A percentile compares a stretch with the other conserved stretches of the same genome.
phyloP scores from a whole-genome alignment of 805 yeast species.

The Phaffomyces antillensis region DNA sequence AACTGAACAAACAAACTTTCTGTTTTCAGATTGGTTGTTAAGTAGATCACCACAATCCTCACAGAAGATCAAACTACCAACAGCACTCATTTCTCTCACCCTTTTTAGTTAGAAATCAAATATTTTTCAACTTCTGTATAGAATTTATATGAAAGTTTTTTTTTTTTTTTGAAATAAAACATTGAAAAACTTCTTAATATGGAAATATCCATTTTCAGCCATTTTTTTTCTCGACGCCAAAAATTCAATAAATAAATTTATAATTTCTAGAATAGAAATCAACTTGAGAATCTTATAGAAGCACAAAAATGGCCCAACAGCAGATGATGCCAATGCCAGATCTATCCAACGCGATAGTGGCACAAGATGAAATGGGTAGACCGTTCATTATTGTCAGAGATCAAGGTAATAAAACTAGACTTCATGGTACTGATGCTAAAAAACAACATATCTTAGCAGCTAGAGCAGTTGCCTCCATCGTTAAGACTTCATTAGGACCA shows the following conservation, averaged over 20 bases:
- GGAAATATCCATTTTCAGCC: neutral
- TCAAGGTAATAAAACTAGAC: conserved; percentile 54
- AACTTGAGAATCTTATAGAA: neutral
- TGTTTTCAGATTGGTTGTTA: conserved; percentile 50
- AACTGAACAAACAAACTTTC: conserved; percentile 49
- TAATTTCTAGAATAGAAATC: neutral
- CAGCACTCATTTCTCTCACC: conserved; percentile 65
- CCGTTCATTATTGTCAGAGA: conserved; percentile 97
- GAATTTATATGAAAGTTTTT: conserved; percentile 5
- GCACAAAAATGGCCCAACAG: conserved; percentile 25
- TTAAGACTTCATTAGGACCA: conserved; percentile 92
- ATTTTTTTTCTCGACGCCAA: conserved; percentile 8
- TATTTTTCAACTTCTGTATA: no score
- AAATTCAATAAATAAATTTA: neutral
- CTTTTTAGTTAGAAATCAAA: neutral
- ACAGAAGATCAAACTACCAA: conserved; percentile 93
- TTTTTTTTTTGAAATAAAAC: neutral
- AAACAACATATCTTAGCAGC: conserved; percentile 92
- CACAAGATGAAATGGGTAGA: conserved; percentile 98
- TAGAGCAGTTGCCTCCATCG: conserved; percentile 85
- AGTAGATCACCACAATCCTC: conserved; percentile 86
- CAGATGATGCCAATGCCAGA: conserved; percentile 62
- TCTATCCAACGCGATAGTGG: conserved; percentile 95
- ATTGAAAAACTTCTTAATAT: neutral
- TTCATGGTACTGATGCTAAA: conserved; percentile 72